Conservation (phyloP, 345 rosid species). For the Viola odorata region DNA sequence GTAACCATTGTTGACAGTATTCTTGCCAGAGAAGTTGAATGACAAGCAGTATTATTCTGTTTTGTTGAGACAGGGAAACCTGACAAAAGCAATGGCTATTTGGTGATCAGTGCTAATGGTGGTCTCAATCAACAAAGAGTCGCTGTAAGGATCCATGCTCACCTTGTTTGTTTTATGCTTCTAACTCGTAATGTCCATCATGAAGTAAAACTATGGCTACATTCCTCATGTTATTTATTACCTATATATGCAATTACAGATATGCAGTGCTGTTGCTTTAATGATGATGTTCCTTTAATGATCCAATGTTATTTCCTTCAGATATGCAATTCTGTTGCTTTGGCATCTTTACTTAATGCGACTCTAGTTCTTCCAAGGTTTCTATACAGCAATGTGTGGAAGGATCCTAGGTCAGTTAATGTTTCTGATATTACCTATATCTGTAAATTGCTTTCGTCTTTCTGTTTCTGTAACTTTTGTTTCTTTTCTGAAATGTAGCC, state of each 20-base stretch:
- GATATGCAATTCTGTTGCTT: slow-evolving; percentile 79
- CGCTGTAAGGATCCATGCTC: slow-evolving; percentile 54
- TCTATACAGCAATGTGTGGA: slow-evolving; percentile 97
- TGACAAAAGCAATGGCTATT: slow-evolving; percentile 51
- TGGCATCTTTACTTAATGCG: slow-evolving; percentile 75
- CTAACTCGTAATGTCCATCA: not conserved
- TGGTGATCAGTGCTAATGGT: slow-evolving; percentile 82
- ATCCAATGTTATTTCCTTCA: slow-evolving; percentile 26
- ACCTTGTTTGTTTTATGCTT: not conserved
- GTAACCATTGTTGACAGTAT: not conserved
- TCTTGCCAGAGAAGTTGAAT: slow-evolving; percentile 1
- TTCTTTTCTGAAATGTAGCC: slow-evolving; percentile 45
- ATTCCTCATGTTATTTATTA: too few relatives aligned
- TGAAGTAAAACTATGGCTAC: not conserved
- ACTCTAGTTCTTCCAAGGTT: slow-evolving; percentile 74
- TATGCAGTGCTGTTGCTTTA: too few relatives aligned
- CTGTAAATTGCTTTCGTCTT: not conserved
- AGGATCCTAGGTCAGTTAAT: slow-evolving; percentile 75
- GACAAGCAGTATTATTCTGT: slow-evolving; percentile 1
- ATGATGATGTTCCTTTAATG: not conserved
- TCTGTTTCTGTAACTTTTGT: not conserved
- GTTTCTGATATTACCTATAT: slow-evolving; percentile 3
- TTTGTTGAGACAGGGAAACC: slow-evolving; percentile 37
- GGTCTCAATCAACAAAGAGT: slow-evolving; percentile 96
- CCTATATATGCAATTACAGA: too few relatives aligned